A percentile compares a stretch with the other conserved stretches of the same genome.
These are phyloP conservation scores for Abortiporus biennis DNA, from an alignment of 1,284 basidiomycete genomes.

Conservation along the genomic window DNA sequence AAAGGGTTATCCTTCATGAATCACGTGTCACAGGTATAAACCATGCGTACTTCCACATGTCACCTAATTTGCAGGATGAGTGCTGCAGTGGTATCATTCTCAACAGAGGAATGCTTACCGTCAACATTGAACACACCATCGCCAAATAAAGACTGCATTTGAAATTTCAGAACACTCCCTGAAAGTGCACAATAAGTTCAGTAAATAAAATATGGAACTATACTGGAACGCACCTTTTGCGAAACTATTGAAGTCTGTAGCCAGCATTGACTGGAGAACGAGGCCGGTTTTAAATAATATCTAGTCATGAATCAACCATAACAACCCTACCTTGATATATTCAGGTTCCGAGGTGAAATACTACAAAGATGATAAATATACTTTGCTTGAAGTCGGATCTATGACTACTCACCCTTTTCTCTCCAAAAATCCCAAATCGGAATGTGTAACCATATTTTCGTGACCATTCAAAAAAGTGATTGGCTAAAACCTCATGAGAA, in stretches of 20 bases:
- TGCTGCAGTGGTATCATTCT: neutral
- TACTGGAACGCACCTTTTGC: neutral
- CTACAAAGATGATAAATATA: constrained; percentile 9
- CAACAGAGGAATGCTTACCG: constrained; percentile 30
- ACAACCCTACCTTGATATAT: constrained; percentile 26
- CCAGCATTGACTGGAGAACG: neutral
- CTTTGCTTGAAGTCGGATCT: neutral
- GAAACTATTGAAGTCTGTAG: constrained; percentile 1
- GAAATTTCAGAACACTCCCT: neutral
- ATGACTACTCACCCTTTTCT: constrained; percentile 13
- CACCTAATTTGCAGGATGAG: constrained; percentile 22
- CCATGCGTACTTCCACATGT: constrained; percentile 37
- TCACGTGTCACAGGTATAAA: neutral
- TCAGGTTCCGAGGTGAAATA: constrained; percentile 29
- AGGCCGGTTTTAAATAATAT: too few relatives aligned
- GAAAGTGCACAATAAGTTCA: constrained; percentile 5
- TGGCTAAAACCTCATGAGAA: constrained; percentile 10
- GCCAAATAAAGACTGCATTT: constrained; percentile 40
- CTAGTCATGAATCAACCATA: constrained; percentile 2
- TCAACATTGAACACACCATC: constrained; percentile 72
- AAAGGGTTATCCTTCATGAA: neutral
- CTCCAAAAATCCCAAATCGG: constrained; percentile 9
- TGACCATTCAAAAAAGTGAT: constrained; percentile 13
- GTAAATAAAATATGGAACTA: neutral
- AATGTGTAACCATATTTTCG: constrained; percentile 17